Evolutionary conservation across 2,329 filamentous ascomycete genomes (phyloP).

Genomic region (Colletotrichum graminicola): DNA sequence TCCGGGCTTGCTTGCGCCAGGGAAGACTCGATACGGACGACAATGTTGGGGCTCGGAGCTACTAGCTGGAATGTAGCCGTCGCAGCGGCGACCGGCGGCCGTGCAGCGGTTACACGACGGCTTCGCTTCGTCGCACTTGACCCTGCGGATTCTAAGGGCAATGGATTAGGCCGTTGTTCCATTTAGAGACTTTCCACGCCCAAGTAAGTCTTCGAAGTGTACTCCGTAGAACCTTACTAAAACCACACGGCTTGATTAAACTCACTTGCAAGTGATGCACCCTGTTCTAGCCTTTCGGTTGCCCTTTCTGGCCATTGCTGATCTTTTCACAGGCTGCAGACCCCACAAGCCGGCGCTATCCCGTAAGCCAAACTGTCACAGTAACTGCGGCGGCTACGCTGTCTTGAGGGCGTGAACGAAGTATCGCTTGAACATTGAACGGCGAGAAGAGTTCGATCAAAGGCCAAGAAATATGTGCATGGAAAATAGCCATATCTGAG

Average conservation of each 20-base stretch:
- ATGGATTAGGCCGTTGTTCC: neutral
- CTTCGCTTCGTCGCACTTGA: conserved; percentile 69
- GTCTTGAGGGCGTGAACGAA: too few species aligned
- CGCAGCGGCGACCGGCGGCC: conserved; percentile 67
- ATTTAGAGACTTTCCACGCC: rapidly evolving
- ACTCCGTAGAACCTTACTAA: neutral
- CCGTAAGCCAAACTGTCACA: too few species aligned
- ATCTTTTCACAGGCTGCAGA: neutral
- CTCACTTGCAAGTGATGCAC: conserved; percentile 67
- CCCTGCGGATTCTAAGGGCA: conserved; percentile 60
- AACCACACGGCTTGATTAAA: neutral
- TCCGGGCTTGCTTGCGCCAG: neutral
- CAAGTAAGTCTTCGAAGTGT: too few species aligned
- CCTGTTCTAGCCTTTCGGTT: conserved; percentile 59
- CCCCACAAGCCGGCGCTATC: too few species aligned
- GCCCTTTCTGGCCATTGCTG: conserved; percentile 29
- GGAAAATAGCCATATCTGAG: too few species aligned
- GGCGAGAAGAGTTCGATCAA: too few species aligned
- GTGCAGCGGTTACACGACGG: conserved; percentile 65
- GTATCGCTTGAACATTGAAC: too few species aligned
- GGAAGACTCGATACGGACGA: conserved; percentile 1
- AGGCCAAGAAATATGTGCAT: too few species aligned
- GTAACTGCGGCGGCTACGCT: too few species aligned
- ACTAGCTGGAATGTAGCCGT: conserved; percentile 58
- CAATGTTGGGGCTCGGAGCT: neutral